phyloP scores from a whole-genome alignment of 1,284 basidiomycete species.

The Coniferiporia weirii region DNA sequence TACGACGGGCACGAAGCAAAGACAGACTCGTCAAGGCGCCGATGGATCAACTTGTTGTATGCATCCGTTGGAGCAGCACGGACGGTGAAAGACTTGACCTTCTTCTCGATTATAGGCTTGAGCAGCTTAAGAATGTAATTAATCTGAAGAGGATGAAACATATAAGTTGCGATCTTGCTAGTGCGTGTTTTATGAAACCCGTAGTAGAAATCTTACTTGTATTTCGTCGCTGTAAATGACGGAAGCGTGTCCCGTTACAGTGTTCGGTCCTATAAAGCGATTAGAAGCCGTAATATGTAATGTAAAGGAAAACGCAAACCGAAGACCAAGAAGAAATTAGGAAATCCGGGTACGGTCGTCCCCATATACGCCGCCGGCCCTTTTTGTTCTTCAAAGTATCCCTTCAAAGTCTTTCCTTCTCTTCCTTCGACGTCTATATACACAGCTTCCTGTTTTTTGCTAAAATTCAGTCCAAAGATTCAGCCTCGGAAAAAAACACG shows the following conservation, averaged over 20 bases:
- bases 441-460: background rate
- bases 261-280: constrained; percentile 25
- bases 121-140: constrained; percentile 29
- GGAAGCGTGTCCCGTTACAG: constrained; percentile 28
- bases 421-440: constrained; percentile 10
- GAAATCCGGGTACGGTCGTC: constrained; percentile 24
- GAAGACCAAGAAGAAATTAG: constrained; percentile 24
- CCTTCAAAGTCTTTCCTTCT: constrained; percentile 17
- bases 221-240: constrained; percentile 30
- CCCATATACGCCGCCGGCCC: constrained; percentile 26
- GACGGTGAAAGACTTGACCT: constrained; percentile 26
- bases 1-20: constrained; percentile 26
- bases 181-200: too few species aligned
- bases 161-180: background rate
- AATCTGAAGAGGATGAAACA: constrained; percentile 12
- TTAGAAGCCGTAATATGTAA: background rate
- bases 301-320: constrained; percentile 8
- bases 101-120: constrained; percentile 26
- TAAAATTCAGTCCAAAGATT: background rate
- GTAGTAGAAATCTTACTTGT: constrained; percentile 15
- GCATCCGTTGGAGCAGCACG: constrained; percentile 23
- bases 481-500: background rate
- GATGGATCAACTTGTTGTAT: constrained; percentile 26
- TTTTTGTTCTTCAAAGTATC: constrained; percentile 22
- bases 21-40: constrained; percentile 23